Percentiles rank a stretch among this genome's conserved stretches.
Conservation (phyloP, 139 green algal genomes). For the Haematococcus sp. region DNA sequence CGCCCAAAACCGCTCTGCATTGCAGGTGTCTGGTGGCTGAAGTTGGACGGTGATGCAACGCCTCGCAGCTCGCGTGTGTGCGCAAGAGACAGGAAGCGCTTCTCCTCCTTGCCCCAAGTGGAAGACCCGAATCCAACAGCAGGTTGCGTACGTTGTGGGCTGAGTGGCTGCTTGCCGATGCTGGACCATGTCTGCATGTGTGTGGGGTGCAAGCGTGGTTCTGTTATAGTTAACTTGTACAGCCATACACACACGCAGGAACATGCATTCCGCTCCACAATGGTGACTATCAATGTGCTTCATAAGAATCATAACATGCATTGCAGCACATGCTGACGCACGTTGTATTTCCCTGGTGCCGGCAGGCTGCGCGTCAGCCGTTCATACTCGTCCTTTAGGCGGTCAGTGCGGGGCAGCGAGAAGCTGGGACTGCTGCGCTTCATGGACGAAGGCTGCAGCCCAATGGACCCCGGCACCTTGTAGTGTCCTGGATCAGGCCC, state of each 20-base stretch:
- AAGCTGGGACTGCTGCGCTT: constrained; percentile 18
- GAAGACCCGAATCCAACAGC: constrained; percentile 10
- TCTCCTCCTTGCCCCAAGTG: constrained; percentile 10
- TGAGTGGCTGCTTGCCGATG: constrained; percentile 25
- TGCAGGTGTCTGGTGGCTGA: constrained; percentile 12
- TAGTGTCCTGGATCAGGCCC: constrained; percentile 21
- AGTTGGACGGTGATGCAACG: constrained; percentile 18
- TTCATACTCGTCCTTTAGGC: constrained; percentile 26
- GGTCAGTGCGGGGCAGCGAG: constrained; percentile 17
- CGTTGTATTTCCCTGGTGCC: constrained; percentile 14
- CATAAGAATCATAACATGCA: too few species aligned
- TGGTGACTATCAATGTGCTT: background rate
- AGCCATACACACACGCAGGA: too few species aligned
- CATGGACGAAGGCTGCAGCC: background rate
- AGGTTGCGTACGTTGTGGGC: constrained; percentile 9
- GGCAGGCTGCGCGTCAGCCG: constrained; percentile 15
- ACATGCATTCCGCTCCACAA: background rate
- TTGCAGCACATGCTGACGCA: too few species aligned
- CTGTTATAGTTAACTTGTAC: too few species aligned
- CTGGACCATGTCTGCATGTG: background rate
- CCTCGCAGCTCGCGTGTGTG: constrained; percentile 13
- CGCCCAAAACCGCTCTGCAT: constrained; percentile 17
- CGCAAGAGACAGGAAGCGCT: constrained; percentile 15
- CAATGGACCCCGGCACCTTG: constrained; percentile 5
- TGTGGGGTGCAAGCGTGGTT: too few species aligned